Base-by-base conservation (phyloP, 2,329 filamentous ascomycete species). In the Chalaropsis thielavioides region DNA sequence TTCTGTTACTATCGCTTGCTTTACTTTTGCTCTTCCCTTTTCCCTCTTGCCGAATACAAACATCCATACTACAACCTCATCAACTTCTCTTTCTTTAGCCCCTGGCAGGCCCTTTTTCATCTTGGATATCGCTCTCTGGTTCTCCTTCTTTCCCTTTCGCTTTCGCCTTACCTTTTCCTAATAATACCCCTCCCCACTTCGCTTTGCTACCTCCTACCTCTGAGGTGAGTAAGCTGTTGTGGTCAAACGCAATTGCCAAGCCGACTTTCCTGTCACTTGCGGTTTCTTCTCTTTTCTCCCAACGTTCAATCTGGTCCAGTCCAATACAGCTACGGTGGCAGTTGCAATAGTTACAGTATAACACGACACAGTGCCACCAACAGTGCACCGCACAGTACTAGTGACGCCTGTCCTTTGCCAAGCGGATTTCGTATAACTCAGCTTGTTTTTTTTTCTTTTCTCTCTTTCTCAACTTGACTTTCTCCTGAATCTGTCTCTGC, bases 381-480 rank as follows among this genome's bases (percentile, higher is more conserved):
- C 27, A 58, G 24, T n/a, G 51, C 8, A 5, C 24, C 1, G n/a
- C 27, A 38, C 27, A 10, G 24, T 38, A 17, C 51, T n/a, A 35
- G 27, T 27, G 27, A 31, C 24, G 51, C 51, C 27, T 58, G 51
- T 58, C n/a, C 51, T 58, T 58, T 61, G n/a, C 41, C 59, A 13
- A 43, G n/a, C 59, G 38, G 38, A 41, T 61, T 61, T 41, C 38
- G 38, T 43, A 43, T 43, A 61, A 43, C 59, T 44, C 35, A 44
- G 59, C 59, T 61, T 60, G 38, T 38, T 60, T 19, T 38, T 60
- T 19, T 38, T 59, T 61, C 38, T 61, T 61, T 8, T n/a, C 38
- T 43, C 35, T 43, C 40, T 61, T 56, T 19, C 49, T 61, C 22
- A 41, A 19, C 58, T 43, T 22, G 38, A 40, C 58, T 19, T 61